These are phyloP conservation scores for Aspergillus sp. DNA, from an alignment of 2,329 filamentous ascomycete genomes.

Conservation along the genomic window DNA sequence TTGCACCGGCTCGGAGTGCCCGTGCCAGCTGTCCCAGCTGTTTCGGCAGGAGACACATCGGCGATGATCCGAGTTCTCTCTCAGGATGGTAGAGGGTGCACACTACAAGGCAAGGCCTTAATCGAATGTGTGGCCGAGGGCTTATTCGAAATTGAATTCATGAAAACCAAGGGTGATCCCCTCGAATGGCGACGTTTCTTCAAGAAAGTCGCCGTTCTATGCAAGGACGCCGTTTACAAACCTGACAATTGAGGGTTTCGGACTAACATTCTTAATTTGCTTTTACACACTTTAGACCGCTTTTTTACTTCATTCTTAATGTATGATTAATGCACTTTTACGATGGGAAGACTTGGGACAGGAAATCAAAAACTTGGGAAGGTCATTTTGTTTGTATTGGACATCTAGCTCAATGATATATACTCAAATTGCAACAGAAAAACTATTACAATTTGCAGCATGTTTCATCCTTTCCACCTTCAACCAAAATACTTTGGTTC, in stretches of 20 bases:
- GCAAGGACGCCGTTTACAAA: constrained; percentile 75
- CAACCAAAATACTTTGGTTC: neutral
- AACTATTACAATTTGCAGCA: neutral
- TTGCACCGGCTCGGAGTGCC: constrained; percentile 83
- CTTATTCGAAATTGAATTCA: constrained; percentile 79
- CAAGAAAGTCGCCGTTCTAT: constrained; percentile 86
- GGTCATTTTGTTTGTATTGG: neutral
- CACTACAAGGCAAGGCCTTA: constrained; percentile 40
- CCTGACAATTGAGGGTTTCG: constrained; percentile 33
- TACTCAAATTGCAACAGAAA: too few relatives aligned
- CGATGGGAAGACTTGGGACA: constrained; percentile 4
- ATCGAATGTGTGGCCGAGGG: constrained; percentile 49
- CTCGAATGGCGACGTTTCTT: constrained; percentile 96
- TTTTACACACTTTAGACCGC: neutral
- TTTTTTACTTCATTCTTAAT: constrained; percentile 2
- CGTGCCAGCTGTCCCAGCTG: constrained; percentile 46
- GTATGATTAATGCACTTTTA: constrained; percentile 12
- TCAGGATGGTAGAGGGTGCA: constrained; percentile 49
- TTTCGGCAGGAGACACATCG: constrained; percentile 49
- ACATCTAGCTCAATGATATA: too few relatives aligned
- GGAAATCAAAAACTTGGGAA: neutral
- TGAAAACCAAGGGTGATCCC: constrained; percentile 93
- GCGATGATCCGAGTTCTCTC: constrained; percentile 69
- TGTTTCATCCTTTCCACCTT: neutral
- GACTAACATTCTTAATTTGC: constrained; percentile 13